Base-by-base conservation (phyloP, 1,284 basidiomycete species). In the Bondarzewia mesenterica region DNA sequence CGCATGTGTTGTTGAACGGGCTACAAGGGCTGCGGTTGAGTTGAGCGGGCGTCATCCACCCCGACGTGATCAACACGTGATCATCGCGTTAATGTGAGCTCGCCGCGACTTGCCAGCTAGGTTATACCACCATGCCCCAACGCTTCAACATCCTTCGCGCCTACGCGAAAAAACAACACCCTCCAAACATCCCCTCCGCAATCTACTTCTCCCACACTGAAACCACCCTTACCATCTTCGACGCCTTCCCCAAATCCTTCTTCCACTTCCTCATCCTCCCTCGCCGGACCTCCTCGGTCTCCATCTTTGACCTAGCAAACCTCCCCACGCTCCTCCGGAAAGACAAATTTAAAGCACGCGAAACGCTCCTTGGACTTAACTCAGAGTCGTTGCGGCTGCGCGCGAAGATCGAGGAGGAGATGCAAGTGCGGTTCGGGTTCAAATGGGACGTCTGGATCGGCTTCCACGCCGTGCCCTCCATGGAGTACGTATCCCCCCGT, bases 231-330 rank as follows among this genome's bases (percentile, higher is more conserved):
- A 87, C 86, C 3, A 75, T 97, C 46, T 91, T 85, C 60, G 93
- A 97, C 68, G 78, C 74, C 16, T 96, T 76, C 62, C 89, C 89
- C 6, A 97, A 97, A 69, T 76, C 87, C 2, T 81, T 78, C 47
- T 93, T 89, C 62, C 92, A 95, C 64, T 85, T 89, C 58, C 75
- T 93, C 38, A 65, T 93, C 49, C 68, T 93, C 14, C 90, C 90
- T 35, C 79, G 86, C 52, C 47, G n/a, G n/a, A n/a, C 46, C 59
- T 50, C 77, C 52, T 54, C 57, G 60, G 4, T 58, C 49, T 20
- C 59, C 48, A 59, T 62, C 2, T 54, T 58, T 8, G 68, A 78
- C 23, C 70, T 92, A 12, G 61, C 69, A 29, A 80, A 73, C 60
- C 71, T 94, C 7, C 72, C 70, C 37, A 64, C 76, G 2, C 66